Conservation (phyloP, 306 rosid species). For the Fagus sylvatica region DNA sequence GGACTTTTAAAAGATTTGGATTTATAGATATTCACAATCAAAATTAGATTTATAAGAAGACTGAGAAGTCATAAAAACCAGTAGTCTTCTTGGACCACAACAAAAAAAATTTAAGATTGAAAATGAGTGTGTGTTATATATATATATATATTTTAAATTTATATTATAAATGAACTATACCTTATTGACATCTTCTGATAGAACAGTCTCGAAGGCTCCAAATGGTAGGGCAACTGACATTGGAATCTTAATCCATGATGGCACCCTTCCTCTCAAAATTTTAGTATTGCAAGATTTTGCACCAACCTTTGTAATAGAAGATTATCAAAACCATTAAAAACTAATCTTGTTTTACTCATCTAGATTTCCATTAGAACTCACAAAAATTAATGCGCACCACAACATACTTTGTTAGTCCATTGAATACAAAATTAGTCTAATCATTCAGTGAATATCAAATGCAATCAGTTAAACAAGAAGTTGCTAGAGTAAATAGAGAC, state of each 20-base stretch:
- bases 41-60: neutral
- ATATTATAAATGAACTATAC: constrained; percentile 4
- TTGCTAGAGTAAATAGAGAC: neutral
- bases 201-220: constrained; percentile 36
- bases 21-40: neutral
- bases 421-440: too few relatives aligned
- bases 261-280: constrained; percentile 27
- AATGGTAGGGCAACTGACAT: constrained; percentile 38
- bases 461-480: too few relatives aligned
- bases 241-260: constrained; percentile 43
- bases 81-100: neutral
- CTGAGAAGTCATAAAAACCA: neutral
- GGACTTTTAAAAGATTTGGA: neutral
- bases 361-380: constrained; percentile 1
- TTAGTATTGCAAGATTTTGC: constrained; percentile 37
- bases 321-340: neutral
- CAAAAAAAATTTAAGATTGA: too few relatives aligned
- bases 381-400: neutral
- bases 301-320: constrained; percentile 30
- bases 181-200: constrained; percentile 33
- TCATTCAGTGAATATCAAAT: too few relatives aligned
- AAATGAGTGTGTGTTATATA: too few relatives aligned
- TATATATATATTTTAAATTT: too few relatives aligned
- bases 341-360: neutral
- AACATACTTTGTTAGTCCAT: neutral